Base-by-base conservation (phyloP, 1,284 basidiomycete species). In the Serendipita sp. region DNA sequence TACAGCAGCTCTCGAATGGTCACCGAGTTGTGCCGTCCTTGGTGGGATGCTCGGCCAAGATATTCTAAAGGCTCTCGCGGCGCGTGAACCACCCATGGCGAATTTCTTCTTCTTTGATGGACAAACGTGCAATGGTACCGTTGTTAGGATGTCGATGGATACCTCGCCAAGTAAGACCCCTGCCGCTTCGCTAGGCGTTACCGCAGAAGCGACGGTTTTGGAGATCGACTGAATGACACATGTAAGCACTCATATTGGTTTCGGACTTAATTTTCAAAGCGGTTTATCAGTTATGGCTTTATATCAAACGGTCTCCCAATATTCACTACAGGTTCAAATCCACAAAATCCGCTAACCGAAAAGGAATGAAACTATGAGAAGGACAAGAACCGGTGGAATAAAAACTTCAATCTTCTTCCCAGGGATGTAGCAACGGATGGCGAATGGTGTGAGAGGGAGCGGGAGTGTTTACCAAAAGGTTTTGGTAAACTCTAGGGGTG, bases 21-120 rank as follows among this genome's bases (percentile, higher is more conserved):
- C 90, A 2, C 89, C 93, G 1, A 84, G 93, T 2, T 87, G 93
- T 71, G 93, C 93, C 0, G 87, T 99, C 34, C 78, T 99, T 50
- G 95, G 96, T 34, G 96, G 96, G 13, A 82, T 98, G 72, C 75
- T 98, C 13, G 93, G 87, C 1, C 96, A 99, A 74, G 95, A 98
- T 72, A 87, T 98, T 61, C 78, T 99, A 50, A 95, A 97, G 72
- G 84, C 90, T 0, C 77, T 99, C 42, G 90, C 88, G 47, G 90
- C 87, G 62, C 85, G 92, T 62, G 94, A 98, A 70, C 83, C 87
- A 53, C 95, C 95, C 1, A 86, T 97, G 65, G 86, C 88, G 61
- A 98, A 99, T 72, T 87, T 97, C 69, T 86, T 95, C 68, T 79
- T 85, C n/a, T 91, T 94, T 66, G 87, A 95, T 71, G 91, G 92